Evolutionary conservation across 2,329 filamentous ascomycete genomes (phyloP).

Genomic region (Calonectria fujianensis): DNA sequence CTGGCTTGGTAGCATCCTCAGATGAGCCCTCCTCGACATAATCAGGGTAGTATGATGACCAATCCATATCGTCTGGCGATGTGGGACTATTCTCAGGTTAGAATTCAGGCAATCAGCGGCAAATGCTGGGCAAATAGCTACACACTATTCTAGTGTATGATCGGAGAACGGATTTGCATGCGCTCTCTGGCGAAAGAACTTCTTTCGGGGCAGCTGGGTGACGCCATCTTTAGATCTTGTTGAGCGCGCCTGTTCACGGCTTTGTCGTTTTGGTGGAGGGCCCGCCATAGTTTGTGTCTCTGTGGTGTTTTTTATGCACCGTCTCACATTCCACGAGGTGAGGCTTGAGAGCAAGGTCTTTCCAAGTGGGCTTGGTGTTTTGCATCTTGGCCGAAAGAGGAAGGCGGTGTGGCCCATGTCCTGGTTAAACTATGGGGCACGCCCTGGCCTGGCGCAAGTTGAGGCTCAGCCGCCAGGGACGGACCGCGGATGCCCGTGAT

Average conservation of each 20-base stretch:
- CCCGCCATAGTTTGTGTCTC: slow-evolving; percentile 47
- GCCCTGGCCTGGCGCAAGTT: slow-evolving; percentile 27
- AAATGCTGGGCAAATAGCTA: slow-evolving; percentile 38
- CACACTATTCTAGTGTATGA: slow-evolving; percentile 89
- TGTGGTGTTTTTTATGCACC: slow-evolving; percentile 29
- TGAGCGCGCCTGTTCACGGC: slow-evolving; percentile 79
- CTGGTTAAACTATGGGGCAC: slow-evolving; percentile 24
- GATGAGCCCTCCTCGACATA: slow-evolving; percentile 70
- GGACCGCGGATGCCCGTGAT: slow-evolving; percentile 48
- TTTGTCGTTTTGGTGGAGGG: slow-evolving; percentile 74
- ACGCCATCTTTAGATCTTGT: slow-evolving; percentile 70
- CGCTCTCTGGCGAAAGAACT: slow-evolving; percentile 95
- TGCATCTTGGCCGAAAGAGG: slow-evolving; percentile 42
- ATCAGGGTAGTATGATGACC: slow-evolving; percentile 88
- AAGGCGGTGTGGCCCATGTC: slow-evolving; percentile 55
- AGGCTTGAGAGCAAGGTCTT: slow-evolving; percentile 33
- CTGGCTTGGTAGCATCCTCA: slow-evolving; percentile 54
- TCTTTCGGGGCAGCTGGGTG: slow-evolving; percentile 88
- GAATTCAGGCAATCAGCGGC: slow-evolving; percentile 24
- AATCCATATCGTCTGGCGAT: slow-evolving; percentile 91
- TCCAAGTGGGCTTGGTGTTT: slow-evolving; percentile 40
- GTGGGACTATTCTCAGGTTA: slow-evolving; percentile 76
- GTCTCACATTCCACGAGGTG: not conserved
- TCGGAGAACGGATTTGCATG: slow-evolving; percentile 99
- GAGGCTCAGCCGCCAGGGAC: slow-evolving; percentile 42